phyloP scores from a whole-genome alignment of 2,329 filamentous ascomycete species.

The Didymella pomorum region DNA sequence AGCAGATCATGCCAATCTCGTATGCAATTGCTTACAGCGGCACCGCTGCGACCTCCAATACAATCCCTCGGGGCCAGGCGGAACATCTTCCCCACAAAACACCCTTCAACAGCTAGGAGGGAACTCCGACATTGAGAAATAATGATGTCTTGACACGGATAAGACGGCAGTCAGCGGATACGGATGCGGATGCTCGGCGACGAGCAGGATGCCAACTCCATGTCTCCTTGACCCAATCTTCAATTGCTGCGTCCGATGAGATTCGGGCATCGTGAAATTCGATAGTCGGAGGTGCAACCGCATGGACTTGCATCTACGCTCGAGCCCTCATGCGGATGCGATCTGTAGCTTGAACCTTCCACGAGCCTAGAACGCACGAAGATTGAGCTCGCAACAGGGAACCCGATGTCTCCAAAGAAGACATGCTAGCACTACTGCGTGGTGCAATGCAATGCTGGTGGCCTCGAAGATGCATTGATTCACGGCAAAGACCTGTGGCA shows the following conservation, averaged over 20 bases:
- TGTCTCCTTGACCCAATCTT: background rate
- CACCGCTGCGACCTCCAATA: constrained; percentile 4
- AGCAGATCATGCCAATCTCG: constrained; percentile 8
- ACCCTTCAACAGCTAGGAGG: constrained; percentile 12
- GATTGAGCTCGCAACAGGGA: constrained; percentile 6
- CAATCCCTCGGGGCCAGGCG: constrained; percentile 9
- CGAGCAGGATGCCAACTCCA: background rate
- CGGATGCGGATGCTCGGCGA: background rate
- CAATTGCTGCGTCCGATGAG: background rate
- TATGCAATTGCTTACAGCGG: constrained; percentile 13
- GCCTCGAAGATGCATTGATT: background rate
- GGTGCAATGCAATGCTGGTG: background rate
- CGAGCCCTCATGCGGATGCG: background rate
- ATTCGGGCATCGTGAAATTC: background rate
- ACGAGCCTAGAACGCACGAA: constrained; percentile 14
- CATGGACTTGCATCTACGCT: background rate
- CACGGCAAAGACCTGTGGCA: background rate
- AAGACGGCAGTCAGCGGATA: constrained; percentile 10
- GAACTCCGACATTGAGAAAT: constrained; percentile 11
- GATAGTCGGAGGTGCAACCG: constrained; percentile 1
- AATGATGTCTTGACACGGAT: constrained; percentile 14
- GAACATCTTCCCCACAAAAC: constrained; percentile 10
- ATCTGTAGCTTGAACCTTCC: constrained; percentile 6
- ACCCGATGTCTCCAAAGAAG: background rate
- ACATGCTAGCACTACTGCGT: constrained; percentile 6